phyloP scores from a whole-genome alignment of 202 grass and related monocot species.

The Setaria viridis region DNA sequence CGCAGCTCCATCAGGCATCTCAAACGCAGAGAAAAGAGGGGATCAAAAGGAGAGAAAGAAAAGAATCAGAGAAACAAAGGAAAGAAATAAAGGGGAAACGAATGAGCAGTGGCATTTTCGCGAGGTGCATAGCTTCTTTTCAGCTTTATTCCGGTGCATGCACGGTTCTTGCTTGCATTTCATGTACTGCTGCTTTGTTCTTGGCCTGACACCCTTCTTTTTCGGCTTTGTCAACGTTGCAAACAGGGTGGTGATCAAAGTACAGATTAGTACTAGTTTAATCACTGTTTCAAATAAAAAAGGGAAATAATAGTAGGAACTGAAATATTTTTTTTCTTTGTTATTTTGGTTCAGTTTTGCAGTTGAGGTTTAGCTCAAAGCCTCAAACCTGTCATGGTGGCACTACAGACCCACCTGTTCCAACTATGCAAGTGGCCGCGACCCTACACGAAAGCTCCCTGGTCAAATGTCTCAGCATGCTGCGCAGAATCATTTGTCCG shows the following conservation, averaged over 20 bases:
- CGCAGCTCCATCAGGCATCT: constrained; percentile 15
- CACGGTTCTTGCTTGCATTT: neutral
- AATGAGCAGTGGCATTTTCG: neutral
- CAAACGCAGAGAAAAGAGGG: neutral
- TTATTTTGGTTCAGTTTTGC: neutral
- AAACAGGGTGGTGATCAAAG: neutral
- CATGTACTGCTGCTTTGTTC: constrained; percentile 5
- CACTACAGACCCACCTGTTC: neutral
- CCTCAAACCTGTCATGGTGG: neutral
- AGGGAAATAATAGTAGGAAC: neutral
- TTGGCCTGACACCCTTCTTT: neutral
- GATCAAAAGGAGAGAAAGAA: neutral
- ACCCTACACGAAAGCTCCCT: constrained; percentile 22
- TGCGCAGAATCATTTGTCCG: constrained; percentile 23
- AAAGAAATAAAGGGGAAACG: neutral
- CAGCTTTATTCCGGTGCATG: constrained; percentile 50
- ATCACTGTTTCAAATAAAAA: too few relatives aligned
- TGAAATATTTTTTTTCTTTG: neutral
- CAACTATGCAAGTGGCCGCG: constrained; percentile 7
- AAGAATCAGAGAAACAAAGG: too few relatives aligned
- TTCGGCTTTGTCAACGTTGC: constrained; percentile 16
- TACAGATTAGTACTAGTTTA: too few relatives aligned
- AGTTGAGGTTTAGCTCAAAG: neutral
- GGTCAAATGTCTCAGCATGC: constrained; percentile 42
- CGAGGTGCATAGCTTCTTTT: constrained; percentile 36